Conservation (phyloP, 2,329 filamentous ascomycete species). For the Xylogone sp. region DNA sequence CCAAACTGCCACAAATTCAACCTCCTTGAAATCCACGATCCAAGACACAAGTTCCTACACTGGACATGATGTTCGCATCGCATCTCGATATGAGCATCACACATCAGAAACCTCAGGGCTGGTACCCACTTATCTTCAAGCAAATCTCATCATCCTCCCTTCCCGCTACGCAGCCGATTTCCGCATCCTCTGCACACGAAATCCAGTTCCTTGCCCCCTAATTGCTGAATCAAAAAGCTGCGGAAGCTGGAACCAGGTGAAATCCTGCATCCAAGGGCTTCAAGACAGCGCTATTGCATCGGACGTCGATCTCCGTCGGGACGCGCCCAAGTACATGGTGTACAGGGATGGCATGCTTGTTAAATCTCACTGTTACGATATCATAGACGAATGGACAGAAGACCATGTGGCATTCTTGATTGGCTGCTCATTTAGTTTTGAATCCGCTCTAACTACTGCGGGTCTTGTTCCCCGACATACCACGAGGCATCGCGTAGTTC, state of each 20-base stretch:
- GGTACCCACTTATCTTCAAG: constrained; percentile 53
- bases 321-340: constrained; percentile 55
- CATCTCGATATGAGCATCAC: too few species aligned
- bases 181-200: constrained; percentile 53
- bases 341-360: constrained; percentile 46
- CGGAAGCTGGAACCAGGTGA: constrained; percentile 44
- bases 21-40: too few species aligned
- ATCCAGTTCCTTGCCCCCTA: constrained; percentile 60
- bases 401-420: constrained; percentile 61
- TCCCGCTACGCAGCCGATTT: constrained; percentile 54
- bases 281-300: constrained; percentile 31
- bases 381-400: constrained; percentile 48
- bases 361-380: constrained; percentile 37
- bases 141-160: constrained; percentile 59
- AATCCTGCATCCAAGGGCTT: constrained; percentile 16
- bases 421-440: constrained; percentile 62
- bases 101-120: constrained; percentile 45
- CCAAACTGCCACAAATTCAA: too few species aligned
- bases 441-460: constrained; percentile 47
- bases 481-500: constrained; percentile 44
- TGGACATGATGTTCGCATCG: too few species aligned
- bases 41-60: too few species aligned
- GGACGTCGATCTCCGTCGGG: constrained; percentile 52
- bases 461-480: constrained; percentile 50
- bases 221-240: too few species aligned